Base-by-base conservation (phyloP, 805 yeast genomes). In the Myxozyma geophila region DNA sequence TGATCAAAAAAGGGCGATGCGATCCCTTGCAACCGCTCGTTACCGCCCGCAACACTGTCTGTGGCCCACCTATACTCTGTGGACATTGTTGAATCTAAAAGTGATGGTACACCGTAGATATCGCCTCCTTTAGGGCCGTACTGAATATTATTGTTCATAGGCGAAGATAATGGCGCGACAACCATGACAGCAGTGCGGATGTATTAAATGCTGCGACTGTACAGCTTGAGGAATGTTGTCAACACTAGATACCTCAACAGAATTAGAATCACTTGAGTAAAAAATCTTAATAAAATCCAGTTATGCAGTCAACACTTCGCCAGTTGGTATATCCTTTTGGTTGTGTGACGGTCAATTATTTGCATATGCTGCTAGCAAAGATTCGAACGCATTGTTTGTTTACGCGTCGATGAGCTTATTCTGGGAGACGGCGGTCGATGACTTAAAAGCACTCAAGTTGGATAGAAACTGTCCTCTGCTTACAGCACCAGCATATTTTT, bases 61-160 rank as follows among this genome's bases (percentile, higher is more conserved):
- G 65, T 44, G 5, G 66, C 66, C 68, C 68, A 65, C n/a, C 50
- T 43, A 54, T 62, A 65, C 7, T 44, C 54, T 9, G 68, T 61
- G 33, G 68, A 65, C 47, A 49, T 33, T 6, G 68, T 61, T 2
- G 46, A 49, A 21, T 62, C 63, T 10, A 58, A 39, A 19, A 62
- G 17, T 9, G 66, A 58, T n/a, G 67, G 54, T 48, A 41, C 21
- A 12, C 13, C 28, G 13, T 28, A 36, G 12, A 19, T 35, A n/a
- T 51, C 35, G 5, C 15, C 39, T 12, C 10, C 23, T 7, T 46
- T 37, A 7, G 56, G 2, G 50, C 9, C 10, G 21, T 21, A 23
- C 35, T 46, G 50, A 10, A 41, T 10, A 13, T 40, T n/a, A 8
- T 35, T 39, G 9, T 39, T 7, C 15, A 6, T 19, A 5, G 48